These are phyloP conservation scores for Gyromitra esculenta DNA, from an alignment of 2,329 filamentous ascomycete genomes.

Conservation along the genomic window DNA sequence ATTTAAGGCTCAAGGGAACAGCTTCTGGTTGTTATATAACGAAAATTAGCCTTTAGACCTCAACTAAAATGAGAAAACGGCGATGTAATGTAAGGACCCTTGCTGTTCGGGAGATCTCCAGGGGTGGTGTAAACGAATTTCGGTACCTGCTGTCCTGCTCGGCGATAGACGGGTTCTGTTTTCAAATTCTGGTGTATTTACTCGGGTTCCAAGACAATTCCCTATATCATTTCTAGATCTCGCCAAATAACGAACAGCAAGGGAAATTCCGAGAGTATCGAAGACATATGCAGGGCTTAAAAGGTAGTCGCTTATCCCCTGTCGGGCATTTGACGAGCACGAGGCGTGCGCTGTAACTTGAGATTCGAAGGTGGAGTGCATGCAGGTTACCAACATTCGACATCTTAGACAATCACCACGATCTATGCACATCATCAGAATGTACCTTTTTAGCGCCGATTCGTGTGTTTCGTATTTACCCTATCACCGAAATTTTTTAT, in stretches of 20 bases:
- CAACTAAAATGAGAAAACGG: conserved; percentile 7
- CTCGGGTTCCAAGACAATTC: conserved; percentile 18
- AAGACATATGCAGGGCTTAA: not conserved
- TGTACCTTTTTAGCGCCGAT: conserved; percentile 1
- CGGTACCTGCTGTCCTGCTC: conserved; percentile 12
- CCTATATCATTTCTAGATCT: not conserved
- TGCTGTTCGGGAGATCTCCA: conserved; percentile 10
- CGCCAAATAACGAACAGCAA: not conserved
- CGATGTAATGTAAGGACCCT: conserved; percentile 23
- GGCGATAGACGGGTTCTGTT: not conserved
- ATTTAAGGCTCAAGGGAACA: conserved; percentile 13
- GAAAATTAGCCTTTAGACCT: not conserved
- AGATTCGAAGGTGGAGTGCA: conserved; percentile 14
- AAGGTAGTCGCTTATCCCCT: not conserved
- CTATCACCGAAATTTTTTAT: not conserved
- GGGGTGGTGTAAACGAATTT: conserved; percentile 10
- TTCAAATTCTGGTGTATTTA: not conserved
- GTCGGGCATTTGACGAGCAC: not conserved
- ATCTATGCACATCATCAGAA: conserved; percentile 8
- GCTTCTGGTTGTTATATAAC: conserved; percentile 4
- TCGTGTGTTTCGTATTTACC: not conserved
- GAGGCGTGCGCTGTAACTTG: conserved; percentile 2
- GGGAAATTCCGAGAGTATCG: conserved; percentile 5
- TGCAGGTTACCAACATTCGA: conserved; percentile 8
- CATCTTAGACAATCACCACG: not conserved